phyloP scores from a whole-genome alignment of 129 eudicot species.

The Escallonia rubra region DNA sequence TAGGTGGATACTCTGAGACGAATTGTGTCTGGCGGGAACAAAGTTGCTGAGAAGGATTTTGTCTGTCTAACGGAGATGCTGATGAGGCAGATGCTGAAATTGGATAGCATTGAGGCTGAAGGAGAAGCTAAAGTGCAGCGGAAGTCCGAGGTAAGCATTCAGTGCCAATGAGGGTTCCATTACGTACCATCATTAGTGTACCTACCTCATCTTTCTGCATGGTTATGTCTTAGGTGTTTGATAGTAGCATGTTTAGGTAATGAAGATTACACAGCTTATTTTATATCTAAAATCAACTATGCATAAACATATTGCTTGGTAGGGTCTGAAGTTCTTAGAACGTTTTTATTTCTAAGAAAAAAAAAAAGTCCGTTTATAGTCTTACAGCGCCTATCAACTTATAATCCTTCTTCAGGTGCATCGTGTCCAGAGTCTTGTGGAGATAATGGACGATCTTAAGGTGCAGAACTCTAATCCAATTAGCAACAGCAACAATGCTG shows the following conservation, averaged over 20 bases:
- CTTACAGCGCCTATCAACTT: too few relatives aligned
- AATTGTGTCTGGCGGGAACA: conserved; percentile 55
- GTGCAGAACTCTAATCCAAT: conserved; percentile 44
- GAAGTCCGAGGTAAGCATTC: conserved; percentile 62
- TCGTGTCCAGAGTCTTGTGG: conserved; percentile 78
- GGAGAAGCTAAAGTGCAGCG: conserved; percentile 82
- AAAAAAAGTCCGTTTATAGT: too few relatives aligned
- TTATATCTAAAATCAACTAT: too few relatives aligned
- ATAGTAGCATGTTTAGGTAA: too few relatives aligned
- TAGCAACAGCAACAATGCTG: conserved; percentile 9
- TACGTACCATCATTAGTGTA: not conserved
- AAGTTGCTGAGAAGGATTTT: conserved; percentile 66
- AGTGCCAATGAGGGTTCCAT: not conserved
- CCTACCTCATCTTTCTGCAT: too few relatives aligned
- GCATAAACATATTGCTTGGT: too few relatives aligned
- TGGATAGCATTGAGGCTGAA: conserved; percentile 80
- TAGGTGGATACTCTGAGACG: conserved; percentile 67
- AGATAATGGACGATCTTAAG: conserved; percentile 53
- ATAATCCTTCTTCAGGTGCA: conserved; percentile 49
- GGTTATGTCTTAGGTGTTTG: too few relatives aligned
- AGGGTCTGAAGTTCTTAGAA: too few relatives aligned
- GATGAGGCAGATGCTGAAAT: conserved; percentile 72
- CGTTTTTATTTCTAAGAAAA: too few relatives aligned
- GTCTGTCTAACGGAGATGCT: conserved; percentile 66
- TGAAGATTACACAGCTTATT: too few relatives aligned